These are phyloP conservation scores for Trichoderma reesei DNA, from an alignment of 495 filamentous ascomycete species.

Conservation along the genomic window DNA sequence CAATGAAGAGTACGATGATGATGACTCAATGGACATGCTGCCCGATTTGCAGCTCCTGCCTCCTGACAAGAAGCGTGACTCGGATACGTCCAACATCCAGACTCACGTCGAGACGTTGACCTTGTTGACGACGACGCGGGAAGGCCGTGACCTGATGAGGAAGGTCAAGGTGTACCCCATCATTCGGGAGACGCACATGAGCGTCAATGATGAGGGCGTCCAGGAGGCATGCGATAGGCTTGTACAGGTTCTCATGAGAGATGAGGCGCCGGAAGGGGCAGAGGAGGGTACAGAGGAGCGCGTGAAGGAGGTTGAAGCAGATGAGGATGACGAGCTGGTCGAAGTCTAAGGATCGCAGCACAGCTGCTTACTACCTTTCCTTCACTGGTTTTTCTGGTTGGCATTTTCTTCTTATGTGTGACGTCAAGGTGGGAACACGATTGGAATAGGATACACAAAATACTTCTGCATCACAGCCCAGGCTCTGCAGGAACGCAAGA, in stretches of 20 bases:
- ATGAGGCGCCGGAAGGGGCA: constrained; percentile 65
- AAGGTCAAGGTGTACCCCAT: constrained; percentile 78
- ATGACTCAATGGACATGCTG: constrained; percentile 70
- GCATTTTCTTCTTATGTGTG: background rate
- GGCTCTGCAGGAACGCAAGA: background rate
- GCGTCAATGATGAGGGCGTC: constrained; percentile 70
- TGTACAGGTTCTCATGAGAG: constrained; percentile 86
- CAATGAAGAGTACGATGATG: constrained; percentile 53
- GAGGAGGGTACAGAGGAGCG: constrained; percentile 45
- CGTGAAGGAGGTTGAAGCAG: constrained; percentile 3
- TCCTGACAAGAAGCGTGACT: constrained; percentile 76
- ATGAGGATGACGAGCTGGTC: constrained; percentile 33
- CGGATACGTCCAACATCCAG: constrained; percentile 60
- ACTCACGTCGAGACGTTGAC: constrained; percentile 84
- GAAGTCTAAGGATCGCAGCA: constrained; percentile 26
- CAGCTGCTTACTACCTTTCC: background rate
- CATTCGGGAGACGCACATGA: constrained; percentile 73
- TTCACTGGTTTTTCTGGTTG: background rate
- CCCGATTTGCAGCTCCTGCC: constrained; percentile 80
- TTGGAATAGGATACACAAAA: background rate
- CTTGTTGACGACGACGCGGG: constrained; percentile 67
- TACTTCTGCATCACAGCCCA: too few relatives aligned
- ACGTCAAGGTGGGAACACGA: background rate
- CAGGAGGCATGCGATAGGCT: constrained; percentile 78
- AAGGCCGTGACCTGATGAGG: constrained; percentile 64